Conservation (phyloP, 345 rosid genomes). For the Acer saccharum region DNA sequence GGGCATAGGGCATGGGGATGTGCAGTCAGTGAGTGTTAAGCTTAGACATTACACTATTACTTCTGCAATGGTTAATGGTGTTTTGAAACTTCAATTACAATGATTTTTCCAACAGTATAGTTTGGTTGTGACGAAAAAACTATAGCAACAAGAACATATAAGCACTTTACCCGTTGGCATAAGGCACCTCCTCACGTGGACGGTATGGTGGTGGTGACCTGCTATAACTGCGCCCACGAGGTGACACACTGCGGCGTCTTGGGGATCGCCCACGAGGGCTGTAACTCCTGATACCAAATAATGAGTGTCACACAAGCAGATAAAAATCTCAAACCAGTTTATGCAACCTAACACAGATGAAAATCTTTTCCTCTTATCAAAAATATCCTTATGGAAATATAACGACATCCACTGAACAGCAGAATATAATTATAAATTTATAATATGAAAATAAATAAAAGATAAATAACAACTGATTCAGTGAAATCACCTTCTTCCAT, state of each 20-base stretch:
- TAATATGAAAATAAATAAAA: not conserved
- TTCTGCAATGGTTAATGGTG: not conserved
- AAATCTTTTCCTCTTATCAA: not conserved
- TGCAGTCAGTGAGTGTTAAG: not conserved
- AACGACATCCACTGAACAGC: not conserved
- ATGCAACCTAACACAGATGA: not conserved
- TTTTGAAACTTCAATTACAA: not conserved
- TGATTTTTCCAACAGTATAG: not conserved
- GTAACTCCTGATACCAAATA: conserved; percentile 56
- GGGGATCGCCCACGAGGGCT: conserved; percentile 92
- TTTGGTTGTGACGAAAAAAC: not conserved
- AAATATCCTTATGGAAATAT: not conserved
- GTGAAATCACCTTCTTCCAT: conserved; percentile 64
- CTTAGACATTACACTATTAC: not conserved
- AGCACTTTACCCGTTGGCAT: conserved; percentile 79
- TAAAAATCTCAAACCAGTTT: not conserved
- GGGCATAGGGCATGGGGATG: not conserved
- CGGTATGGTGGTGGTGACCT: conserved; percentile 78
- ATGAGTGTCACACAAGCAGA: not conserved
- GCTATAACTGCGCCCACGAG: conserved; percentile 88
- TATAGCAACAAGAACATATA: conserved; percentile 5
- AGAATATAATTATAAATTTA: not conserved
- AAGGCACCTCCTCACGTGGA: conserved; percentile 77
- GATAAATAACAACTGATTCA: not conserved
- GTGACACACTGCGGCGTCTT: conserved; percentile 81